Conservation (phyloP, 2,329 filamentous ascomycete species). For the Podosphaera xanthii region DNA sequence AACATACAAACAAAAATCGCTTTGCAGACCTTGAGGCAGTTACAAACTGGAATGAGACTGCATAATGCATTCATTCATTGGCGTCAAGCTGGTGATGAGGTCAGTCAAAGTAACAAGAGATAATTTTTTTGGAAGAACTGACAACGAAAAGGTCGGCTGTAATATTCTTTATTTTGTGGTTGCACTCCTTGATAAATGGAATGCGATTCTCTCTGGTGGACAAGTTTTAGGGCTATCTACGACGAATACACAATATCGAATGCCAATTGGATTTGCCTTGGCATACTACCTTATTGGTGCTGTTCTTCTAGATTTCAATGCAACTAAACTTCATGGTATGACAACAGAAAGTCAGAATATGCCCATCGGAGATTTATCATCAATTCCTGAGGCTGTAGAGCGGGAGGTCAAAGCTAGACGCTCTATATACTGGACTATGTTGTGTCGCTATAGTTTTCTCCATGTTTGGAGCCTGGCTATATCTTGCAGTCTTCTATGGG, state of each 20-base stretch:
- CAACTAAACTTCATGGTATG: slow-evolving; percentile 3
- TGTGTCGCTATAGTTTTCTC: slow-evolving; percentile 3
- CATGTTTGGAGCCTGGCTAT: slow-evolving; percentile 7
- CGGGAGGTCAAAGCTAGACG: slow-evolving; percentile 3
- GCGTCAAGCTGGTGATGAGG: slow-evolving; percentile 7
- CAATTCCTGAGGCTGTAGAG: slow-evolving; percentile 3
- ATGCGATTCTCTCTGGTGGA: slow-evolving; percentile 4
- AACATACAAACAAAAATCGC: slow-evolving; percentile 7
- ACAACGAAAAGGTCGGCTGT: slow-evolving; percentile 6
- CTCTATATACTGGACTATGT: slow-evolving; percentile 5
- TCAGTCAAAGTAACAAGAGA: background rate
- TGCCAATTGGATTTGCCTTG: slow-evolving; percentile 6
- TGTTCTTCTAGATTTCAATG: slow-evolving; percentile 5
- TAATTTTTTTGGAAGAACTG: background rate
- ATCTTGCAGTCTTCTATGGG: slow-evolving; percentile 4
- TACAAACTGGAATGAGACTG: slow-evolving; percentile 5
- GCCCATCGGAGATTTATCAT: slow-evolving; percentile 3
- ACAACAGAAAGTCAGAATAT: slow-evolving; percentile 4
- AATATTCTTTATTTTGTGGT: slow-evolving; percentile 6
- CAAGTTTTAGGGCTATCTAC: slow-evolving; percentile 3
- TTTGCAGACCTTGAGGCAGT: slow-evolving; percentile 4
- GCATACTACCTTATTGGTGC: slow-evolving; percentile 7
- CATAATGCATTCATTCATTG: slow-evolving; percentile 8
- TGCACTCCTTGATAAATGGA: slow-evolving; percentile 7
- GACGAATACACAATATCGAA: background rate